These are phyloP conservation scores for Jaltomata sinuosa DNA, from an alignment of 257 asterid species.

Conservation along the genomic window DNA sequence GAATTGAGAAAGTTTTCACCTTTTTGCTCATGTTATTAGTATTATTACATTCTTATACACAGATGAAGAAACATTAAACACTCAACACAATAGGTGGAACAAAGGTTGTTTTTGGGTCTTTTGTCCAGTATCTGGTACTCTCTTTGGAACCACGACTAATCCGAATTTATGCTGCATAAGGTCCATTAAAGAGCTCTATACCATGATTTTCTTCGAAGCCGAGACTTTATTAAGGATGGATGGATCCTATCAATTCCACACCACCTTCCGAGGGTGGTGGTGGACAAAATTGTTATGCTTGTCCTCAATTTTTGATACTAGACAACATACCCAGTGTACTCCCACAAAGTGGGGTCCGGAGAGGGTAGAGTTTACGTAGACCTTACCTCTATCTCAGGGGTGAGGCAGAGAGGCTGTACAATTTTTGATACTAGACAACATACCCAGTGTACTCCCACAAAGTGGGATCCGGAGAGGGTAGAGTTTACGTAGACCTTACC, in stretches of 20 bases:
- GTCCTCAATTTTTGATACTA: neutral
- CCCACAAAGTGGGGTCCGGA: too few species aligned
- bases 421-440: too few species aligned
- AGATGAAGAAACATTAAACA: neutral
- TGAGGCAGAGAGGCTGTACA: too few species aligned
- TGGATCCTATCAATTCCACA: neutral
- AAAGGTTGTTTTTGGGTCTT: neutral
- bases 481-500: too few species aligned
- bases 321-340: too few species aligned
- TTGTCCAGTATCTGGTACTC: neutral
- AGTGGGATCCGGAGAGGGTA: too few species aligned
- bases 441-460: too few species aligned
- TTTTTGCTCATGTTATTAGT: neutral
- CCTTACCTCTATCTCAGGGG: too few species aligned
- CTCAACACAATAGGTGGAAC: neutral
- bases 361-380: too few species aligned
- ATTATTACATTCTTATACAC: neutral
- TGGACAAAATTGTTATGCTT: neutral
- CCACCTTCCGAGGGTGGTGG: neutral
- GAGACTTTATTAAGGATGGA: neutral
- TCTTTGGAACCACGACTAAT: neutral
- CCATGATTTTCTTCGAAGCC: too few species aligned
- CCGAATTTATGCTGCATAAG: neutral
- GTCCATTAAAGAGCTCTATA: neutral
- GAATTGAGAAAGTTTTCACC: neutral